Evolutionary conservation across 2,329 filamentous ascomycete genomes (phyloP), one percentile per base, ranked within the genome.

Genomic region (Claviceps paspali): DNA sequence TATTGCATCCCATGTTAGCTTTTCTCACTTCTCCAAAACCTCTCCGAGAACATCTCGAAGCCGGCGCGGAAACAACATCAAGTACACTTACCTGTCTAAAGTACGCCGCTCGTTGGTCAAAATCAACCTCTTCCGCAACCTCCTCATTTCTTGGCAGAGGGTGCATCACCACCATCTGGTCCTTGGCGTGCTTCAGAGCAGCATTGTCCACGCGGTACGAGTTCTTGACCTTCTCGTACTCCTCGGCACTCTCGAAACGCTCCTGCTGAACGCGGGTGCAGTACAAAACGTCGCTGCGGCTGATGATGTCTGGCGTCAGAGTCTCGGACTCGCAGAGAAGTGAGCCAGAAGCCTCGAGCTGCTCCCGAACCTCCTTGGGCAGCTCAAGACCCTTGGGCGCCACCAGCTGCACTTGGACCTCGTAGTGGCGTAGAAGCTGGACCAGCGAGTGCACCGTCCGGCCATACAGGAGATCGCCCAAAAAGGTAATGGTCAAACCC

Each of bases 191-290:
- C 67, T 85, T 87, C 52, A 98, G 70, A 15, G 88, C 82, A 49
- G 77, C 76, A 56, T 95, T 93, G 66, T 94, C 83, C 43, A 98
- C 79, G 40, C 93, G 69, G 58, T 95, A 88, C 42, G 76, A 75
- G 58, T 88, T 76, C 76, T 92, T 93, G 50, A 96, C 76, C 40
- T 69, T 65, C 64, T 96, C 85, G 57, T 92, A 98, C 51, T 83
- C 78, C 30, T 71, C 73, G 35, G 78, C 59, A 49, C 78, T 80
- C n/a, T 79, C 68, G 67, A 98, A 98, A 19, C 91, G 76, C 68
- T 98, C 91, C 63, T 91, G 91, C 63, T 98, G 91, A 48, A 98
- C 82, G 12, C 91, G 79, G 1, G 91, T 98, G 66, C 86, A 95
- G 70, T 98, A 98, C 32, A 98, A 69, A 4, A 98, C 88, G 50